Conservation (phyloP, 1,284 basidiomycete genomes). For the Cryptococcus sp. region DNA sequence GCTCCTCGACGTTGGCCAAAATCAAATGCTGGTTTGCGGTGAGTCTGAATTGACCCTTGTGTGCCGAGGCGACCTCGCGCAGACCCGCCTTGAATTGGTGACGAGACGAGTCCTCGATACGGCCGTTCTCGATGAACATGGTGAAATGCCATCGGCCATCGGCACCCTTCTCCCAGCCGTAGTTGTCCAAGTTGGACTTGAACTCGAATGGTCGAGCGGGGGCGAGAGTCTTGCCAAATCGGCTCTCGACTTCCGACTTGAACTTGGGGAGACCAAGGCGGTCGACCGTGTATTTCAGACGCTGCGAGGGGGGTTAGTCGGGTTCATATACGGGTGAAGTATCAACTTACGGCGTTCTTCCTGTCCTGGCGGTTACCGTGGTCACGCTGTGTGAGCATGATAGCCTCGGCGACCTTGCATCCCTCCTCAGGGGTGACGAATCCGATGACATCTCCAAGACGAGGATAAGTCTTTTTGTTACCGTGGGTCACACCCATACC, state of each 20-base stretch:
- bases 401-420: constrained; percentile 80
- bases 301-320: constrained; percentile 36
- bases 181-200: constrained; percentile 88
- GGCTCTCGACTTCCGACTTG: constrained; percentile 86
- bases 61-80: constrained; percentile 86
- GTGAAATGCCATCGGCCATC: constrained; percentile 92
- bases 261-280: constrained; percentile 85
- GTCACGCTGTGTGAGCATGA: constrained; percentile 93
- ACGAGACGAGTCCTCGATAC: constrained; percentile 88
- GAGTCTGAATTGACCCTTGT: constrained; percentile 90
- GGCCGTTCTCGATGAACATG: constrained; percentile 95
- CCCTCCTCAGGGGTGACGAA: constrained; percentile 91
- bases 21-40: constrained; percentile 95
- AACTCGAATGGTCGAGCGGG: constrained; percentile 79
- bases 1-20: constrained; percentile 76
- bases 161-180: constrained; percentile 85
- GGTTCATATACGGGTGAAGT: not conserved
- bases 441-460: constrained; percentile 82
- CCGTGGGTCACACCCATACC: constrained; percentile 99
- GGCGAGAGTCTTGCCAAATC: constrained; percentile 75
- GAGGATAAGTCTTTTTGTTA: constrained; percentile 98
- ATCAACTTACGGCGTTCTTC: constrained; percentile 66
- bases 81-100: constrained; percentile 91
- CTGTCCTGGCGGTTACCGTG: constrained; percentile 84
- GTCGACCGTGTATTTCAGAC: constrained; percentile 96